Evolutionary conservation across 2,329 filamentous ascomycete genomes (phyloP).

Genomic region (Phaeosphaeriaceae sp.): DNA sequence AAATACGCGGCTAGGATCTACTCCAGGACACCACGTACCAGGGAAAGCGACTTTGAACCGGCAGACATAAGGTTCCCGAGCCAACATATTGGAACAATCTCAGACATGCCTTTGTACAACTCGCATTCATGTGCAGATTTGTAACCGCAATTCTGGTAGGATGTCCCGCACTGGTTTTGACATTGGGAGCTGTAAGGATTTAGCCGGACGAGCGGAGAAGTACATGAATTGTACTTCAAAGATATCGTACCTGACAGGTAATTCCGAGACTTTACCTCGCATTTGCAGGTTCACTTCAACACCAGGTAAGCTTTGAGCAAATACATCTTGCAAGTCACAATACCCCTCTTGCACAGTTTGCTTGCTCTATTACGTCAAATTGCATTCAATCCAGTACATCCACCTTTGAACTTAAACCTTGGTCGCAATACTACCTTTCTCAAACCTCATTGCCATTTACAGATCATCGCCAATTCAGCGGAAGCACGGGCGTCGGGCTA

Average conservation of each 20-base stretch:
- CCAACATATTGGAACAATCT: too few species aligned
- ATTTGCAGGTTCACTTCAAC: not conserved
- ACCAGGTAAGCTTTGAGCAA: not conserved
- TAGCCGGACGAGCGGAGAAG: too few species aligned
- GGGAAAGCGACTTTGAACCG: not conserved
- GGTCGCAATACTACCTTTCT: not conserved
- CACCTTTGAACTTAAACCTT: not conserved
- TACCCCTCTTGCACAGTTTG: not conserved
- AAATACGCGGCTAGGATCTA: too few species aligned
- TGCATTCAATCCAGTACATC: not conserved
- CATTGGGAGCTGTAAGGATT: too few species aligned
- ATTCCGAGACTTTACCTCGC: too few species aligned
- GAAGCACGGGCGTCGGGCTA: constrained; percentile 10
- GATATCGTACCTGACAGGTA: too few species aligned
- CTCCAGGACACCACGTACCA: not conserved
- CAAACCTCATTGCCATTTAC: not conserved
- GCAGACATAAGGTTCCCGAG: too few species aligned
- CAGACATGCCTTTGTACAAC: too few species aligned
- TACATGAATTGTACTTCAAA: too few species aligned
- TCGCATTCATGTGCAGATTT: too few species aligned
- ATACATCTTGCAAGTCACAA: not conserved
- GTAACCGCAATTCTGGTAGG: too few species aligned
- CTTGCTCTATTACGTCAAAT: not conserved
- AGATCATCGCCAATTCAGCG: not conserved
- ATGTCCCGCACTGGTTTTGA: too few species aligned